Evolutionary conservation across 352 stramenopile species (phyloP), one percentile per base, ranked within the genome.

Genomic region (Pythium volutum): DNA sequence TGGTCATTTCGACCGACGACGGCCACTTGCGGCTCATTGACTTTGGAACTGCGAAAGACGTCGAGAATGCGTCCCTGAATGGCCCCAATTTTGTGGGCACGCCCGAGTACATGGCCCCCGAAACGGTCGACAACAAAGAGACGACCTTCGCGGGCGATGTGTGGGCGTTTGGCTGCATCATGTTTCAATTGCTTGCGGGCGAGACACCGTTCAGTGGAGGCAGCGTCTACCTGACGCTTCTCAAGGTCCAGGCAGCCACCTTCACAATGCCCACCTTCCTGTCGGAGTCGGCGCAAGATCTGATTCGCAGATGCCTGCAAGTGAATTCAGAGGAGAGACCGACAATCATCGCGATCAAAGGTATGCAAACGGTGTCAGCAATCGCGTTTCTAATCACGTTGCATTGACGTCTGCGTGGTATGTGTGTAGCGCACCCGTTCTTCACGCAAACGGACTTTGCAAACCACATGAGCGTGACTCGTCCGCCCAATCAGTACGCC

Each of bases 41-140:
- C 55, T 95, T 95, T 59, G 86, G 86, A 0, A 95, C 86, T 7
- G 81, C 86, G 31, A 95, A 95, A 34, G 84, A 91, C 45, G 31
- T 93, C 12, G 59, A 41, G 0, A 73, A 91, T 38, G 59, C 66
- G 29, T 29, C 78, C 7, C 76, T 93, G 0, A 90, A 93, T 55
- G 84, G 86, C 33, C 84, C 86, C 10, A 93, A 93, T 63, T 95
- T 95, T 59, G 86, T 95, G n/a, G 86, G 86, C 15, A 95, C 86
- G 11, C 86, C 86, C 26, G 86, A 95, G 72, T 95, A 95, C 63
- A 95, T 95, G 86, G 66, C 86, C 5, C 86, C 86, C 4, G 86
- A 95, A 65, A 91, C 84, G 23, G 87, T 95, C 26, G 77, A 91
- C 60, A 93, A 93, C 62, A 87, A 93, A 53, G 61, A 86, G 1